Conservation (phyloP, 2,329 filamentous ascomycete genomes). For the Apiospora kogelbergensis region DNA sequence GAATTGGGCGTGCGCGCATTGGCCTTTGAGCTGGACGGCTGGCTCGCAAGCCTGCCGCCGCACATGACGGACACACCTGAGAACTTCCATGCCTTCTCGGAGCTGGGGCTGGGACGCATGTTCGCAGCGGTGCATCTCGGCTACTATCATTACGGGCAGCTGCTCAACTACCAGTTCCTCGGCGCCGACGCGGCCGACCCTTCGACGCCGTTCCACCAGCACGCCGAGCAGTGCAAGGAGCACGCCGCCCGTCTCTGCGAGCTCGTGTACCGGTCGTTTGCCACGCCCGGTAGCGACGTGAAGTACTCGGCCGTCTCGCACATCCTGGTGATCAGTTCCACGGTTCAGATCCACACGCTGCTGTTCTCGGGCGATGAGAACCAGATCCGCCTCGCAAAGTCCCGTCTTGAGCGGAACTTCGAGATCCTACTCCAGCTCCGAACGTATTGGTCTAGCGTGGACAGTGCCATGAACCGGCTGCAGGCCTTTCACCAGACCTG, state of each 20-base stretch:
- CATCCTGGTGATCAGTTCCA: slow-evolving; percentile 46
- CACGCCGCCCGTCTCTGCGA: slow-evolving; percentile 40
- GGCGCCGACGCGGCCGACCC: slow-evolving; percentile 13
- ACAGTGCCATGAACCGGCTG: slow-evolving; percentile 37
- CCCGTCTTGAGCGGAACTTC: slow-evolving; percentile 44
- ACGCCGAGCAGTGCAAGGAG: slow-evolving; percentile 39
- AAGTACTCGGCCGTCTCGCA: slow-evolving; percentile 46
- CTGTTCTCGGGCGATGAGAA: slow-evolving; percentile 38
- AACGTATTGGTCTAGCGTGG: slow-evolving; percentile 40
- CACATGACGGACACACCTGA: slow-evolving; percentile 36
- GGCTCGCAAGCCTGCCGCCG: slow-evolving; percentile 34
- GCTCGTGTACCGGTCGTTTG: slow-evolving; percentile 39
- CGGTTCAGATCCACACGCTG: slow-evolving; percentile 45
- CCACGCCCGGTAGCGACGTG: slow-evolving; percentile 37
- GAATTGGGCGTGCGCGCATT: slow-evolving; percentile 27
- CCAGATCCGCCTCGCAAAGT: slow-evolving; percentile 35
- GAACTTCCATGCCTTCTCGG: slow-evolving; percentile 38
- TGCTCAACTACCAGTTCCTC: slow-evolving; percentile 49
- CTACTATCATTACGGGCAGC: slow-evolving; percentile 45
- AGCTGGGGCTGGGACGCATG: slow-evolving; percentile 39
- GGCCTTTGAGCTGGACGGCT: slow-evolving; percentile 33
- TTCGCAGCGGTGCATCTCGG: slow-evolving; percentile 46
- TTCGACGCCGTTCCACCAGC: slow-evolving; percentile 28
- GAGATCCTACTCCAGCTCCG: slow-evolving; percentile 40
- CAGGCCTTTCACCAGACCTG: slow-evolving; percentile 43